Evolutionary conservation across 2,329 filamentous ascomycete genomes (phyloP).

Genomic region (Paecilomyces sp.): DNA sequence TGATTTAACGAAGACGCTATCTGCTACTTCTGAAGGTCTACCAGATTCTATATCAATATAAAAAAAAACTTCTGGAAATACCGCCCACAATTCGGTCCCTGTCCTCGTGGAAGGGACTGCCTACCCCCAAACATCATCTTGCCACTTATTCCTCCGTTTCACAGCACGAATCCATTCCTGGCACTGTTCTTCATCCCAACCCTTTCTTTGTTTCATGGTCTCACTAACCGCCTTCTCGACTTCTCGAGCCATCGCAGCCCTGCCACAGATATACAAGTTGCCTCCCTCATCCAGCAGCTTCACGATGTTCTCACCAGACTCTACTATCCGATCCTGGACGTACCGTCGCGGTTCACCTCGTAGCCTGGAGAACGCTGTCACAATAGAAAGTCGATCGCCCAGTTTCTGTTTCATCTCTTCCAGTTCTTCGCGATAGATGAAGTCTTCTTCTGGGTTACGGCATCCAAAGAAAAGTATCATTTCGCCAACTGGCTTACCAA

Average conservation of each 20-base stretch:
- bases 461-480: slow-evolving; percentile 40
- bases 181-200: slow-evolving; percentile 33
- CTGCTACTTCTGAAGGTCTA: too few species aligned
- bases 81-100: too few species aligned
- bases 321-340: slow-evolving; percentile 32
- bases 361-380: slow-evolving; percentile 21
- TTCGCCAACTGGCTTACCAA: slow-evolving; percentile 28
- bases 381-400: slow-evolving; percentile 10
- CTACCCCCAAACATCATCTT: slow-evolving; percentile 48
- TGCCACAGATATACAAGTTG: slow-evolving; percentile 36
- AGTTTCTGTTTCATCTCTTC: slow-evolving; percentile 13
- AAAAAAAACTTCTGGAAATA: too few species aligned
- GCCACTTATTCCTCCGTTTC: slow-evolving; percentile 47
- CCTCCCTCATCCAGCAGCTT: slow-evolving; percentile 30
- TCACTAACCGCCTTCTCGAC: slow-evolving; percentile 33
- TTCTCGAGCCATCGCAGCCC: slow-evolving; percentile 33
- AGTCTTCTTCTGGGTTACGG: slow-evolving; percentile 29
- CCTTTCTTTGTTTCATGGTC: slow-evolving; percentile 26
- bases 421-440: slow-evolving; percentile 26
- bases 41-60: too few species aligned
- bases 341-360: slow-evolving; percentile 18
- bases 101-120: background rate
- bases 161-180: slow-evolving; percentile 42
- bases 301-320: slow-evolving; percentile 21
- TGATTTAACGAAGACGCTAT: too few species aligned